Conservation (phyloP, 805 yeast species). For the Helenozyma rhizophorensis region DNA sequence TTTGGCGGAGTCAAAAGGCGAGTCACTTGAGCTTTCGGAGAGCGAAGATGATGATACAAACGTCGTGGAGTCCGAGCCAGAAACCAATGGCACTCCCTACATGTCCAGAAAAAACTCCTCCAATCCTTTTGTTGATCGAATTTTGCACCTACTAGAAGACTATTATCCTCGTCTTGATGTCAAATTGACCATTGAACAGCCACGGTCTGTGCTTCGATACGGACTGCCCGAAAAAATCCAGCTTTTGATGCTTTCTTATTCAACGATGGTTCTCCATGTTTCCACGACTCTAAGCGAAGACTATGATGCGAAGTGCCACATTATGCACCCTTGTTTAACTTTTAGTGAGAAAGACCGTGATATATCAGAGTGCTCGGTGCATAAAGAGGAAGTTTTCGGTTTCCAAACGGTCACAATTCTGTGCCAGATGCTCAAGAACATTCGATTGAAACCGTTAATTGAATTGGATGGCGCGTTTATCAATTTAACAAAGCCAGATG, state of each 20-base stretch:
- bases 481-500: conserved; percentile 27
- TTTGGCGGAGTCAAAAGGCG: too few relatives aligned
- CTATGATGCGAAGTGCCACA: conserved; percentile 31
- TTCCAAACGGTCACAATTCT: conserved; percentile 16
- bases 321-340: conserved; percentile 27
- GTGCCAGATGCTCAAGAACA: conserved; percentile 24
- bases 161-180: conserved; percentile 11
- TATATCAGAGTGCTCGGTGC: background rate
- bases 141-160: conserved; percentile 6
- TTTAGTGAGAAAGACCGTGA: conserved; percentile 27
- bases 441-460: conserved; percentile 20
- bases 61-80: background rate
- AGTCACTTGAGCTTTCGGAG: background rate
- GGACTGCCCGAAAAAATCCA: conserved; percentile 17
- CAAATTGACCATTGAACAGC: conserved; percentile 14
- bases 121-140: conserved; percentile 1
- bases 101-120: too few relatives aligned
- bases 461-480: conserved; percentile 19
- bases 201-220: conserved; percentile 20
- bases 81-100: background rate
- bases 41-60: background rate
- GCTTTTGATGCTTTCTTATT: conserved; percentile 30
- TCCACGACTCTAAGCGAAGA: conserved; percentile 27
- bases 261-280: conserved; percentile 31
- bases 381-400: conserved; percentile 21